Conservation (phyloP, 176 grass and related monocot species). For the Carex pumila region DNA sequence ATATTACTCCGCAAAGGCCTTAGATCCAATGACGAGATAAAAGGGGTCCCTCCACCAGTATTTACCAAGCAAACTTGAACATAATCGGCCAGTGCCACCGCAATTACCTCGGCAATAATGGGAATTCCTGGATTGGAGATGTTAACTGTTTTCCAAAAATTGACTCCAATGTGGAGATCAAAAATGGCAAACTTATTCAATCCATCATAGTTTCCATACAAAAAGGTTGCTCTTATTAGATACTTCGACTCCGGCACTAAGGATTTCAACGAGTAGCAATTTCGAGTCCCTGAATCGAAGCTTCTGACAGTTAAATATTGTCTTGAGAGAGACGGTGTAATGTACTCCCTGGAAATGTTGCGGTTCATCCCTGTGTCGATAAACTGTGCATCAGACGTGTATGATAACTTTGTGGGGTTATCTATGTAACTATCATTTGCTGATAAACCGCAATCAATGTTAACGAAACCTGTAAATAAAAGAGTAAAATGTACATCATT, state of each 20-base stretch:
- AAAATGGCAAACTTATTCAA: conserved; percentile 24
- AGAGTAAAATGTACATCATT: background rate
- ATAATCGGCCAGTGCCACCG: conserved; percentile 6
- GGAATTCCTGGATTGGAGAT: background rate
- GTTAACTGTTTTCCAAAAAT: conserved; percentile 39
- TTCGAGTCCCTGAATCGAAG: conserved; percentile 35
- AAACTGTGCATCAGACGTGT: conserved; percentile 26
- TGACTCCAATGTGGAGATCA: conserved; percentile 47
- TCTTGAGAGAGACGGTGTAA: background rate
- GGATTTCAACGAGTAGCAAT: conserved; percentile 47
- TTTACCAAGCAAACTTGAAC: conserved; percentile 45
- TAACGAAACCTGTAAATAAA: conserved; percentile 47
- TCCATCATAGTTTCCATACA: conserved; percentile 53
- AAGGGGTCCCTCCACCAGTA: conserved; percentile 49
- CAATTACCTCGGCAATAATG: background rate
- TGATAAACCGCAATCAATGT: conserved; percentile 44
- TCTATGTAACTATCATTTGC: conserved; percentile 24
- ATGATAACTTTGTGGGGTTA: conserved; percentile 10
- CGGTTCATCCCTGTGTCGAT: conserved; percentile 29
- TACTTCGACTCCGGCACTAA: conserved; percentile 32
- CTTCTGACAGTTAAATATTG: conserved; percentile 28
- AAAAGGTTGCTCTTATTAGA: conserved; percentile 29
- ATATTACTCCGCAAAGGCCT: conserved; percentile 32
- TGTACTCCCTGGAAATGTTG: conserved; percentile 28
- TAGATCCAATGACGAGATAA: conserved; percentile 48